These are phyloP conservation scores for Phytophthora macrochlamydospora DNA, from an alignment of 352 stramenopile species.

Conservation along the genomic window DNA sequence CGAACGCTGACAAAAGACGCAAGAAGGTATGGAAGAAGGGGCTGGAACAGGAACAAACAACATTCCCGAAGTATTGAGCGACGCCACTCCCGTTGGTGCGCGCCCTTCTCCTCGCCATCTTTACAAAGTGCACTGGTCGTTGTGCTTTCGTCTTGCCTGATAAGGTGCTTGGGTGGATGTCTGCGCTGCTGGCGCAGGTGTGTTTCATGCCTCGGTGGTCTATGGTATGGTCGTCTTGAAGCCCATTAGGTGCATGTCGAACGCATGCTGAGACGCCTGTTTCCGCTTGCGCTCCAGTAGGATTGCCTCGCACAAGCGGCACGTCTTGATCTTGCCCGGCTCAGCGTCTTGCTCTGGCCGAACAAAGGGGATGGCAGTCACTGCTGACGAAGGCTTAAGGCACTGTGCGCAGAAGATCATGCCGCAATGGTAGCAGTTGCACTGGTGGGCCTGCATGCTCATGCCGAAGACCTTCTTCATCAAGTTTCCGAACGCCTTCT, in stretches of 20 bases:
- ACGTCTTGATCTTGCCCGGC: conserved; percentile 62
- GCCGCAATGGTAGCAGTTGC: conserved; percentile 87
- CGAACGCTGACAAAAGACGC: conserved; percentile 10
- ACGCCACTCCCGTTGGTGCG: conserved; percentile 26
- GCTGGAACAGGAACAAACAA: conserved; percentile 18
- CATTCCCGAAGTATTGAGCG: conserved; percentile 7
- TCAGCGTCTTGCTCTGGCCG: conserved; percentile 58
- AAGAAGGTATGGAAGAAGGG: conserved; percentile 27
- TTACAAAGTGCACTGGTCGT: conserved; percentile 30
- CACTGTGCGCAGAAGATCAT: conserved; percentile 77
- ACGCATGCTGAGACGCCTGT: conserved; percentile 47
- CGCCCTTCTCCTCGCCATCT: conserved; percentile 19
- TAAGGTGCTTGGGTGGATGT: conserved; percentile 7
- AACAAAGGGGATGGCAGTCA: conserved; percentile 57
- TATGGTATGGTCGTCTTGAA: conserved; percentile 39
- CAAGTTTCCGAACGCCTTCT: conserved; percentile 59
- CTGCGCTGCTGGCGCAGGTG: conserved; percentile 29
- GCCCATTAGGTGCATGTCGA: conserved; percentile 66
- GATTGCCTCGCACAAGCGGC: conserved; percentile 62
- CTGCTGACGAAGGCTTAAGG: conserved; percentile 54
- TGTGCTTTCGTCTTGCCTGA: conserved; percentile 23
- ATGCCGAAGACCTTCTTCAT: conserved; percentile 60
- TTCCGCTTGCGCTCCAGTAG: conserved; percentile 68
- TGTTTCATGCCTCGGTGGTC: conserved; percentile 17
- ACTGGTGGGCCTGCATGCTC: conserved; percentile 50